Evolutionary conservation across 495 filamentous ascomycete species (phyloP).

Genomic region (Aspergillus homomorphus): DNA sequence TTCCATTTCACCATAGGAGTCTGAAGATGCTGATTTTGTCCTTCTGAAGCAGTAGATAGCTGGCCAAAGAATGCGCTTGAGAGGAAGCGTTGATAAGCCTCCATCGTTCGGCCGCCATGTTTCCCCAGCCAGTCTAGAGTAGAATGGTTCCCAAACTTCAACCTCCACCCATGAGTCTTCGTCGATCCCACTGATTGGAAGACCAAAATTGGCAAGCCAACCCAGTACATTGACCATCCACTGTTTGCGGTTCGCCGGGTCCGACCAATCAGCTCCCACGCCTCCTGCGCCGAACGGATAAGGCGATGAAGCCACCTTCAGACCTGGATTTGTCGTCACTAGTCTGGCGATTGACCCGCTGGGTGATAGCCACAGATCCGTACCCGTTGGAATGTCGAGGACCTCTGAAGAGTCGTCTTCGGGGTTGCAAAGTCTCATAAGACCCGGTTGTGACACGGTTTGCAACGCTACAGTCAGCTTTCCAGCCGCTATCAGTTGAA

Average conservation of each 20-base stretch:
- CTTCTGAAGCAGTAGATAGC: slow-evolving; percentile 46
- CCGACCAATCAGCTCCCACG: slow-evolving; percentile 11
- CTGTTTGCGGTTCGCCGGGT: slow-evolving; percentile 24
- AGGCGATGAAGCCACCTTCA: slow-evolving; percentile 23
- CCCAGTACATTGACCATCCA: slow-evolving; percentile 42
- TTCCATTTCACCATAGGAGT: slow-evolving; percentile 12
- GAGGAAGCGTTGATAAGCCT: slow-evolving; percentile 32
- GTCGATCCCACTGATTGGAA: slow-evolving; percentile 32
- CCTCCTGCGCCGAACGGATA: slow-evolving; percentile 12
- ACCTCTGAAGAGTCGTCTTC: slow-evolving; percentile 21
- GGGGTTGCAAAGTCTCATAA: slow-evolving; percentile 32
- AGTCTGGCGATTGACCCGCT: slow-evolving; percentile 47
- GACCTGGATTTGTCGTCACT: slow-evolving; percentile 27
- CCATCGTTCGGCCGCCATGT: slow-evolving; percentile 34
- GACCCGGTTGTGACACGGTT: slow-evolving; percentile 38
- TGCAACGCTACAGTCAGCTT: slow-evolving; percentile 39
- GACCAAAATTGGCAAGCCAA: slow-evolving; percentile 42
- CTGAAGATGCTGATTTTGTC: slow-evolving; percentile 21
- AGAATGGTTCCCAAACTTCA: slow-evolving; percentile 48
- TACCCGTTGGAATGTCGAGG: slow-evolving; percentile 24
- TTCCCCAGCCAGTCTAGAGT: slow-evolving; percentile 41
- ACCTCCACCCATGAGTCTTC: slow-evolving; percentile 45
- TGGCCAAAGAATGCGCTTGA: slow-evolving; percentile 50
- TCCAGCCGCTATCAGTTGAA: slow-evolving; percentile 38
- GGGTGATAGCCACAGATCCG: slow-evolving; percentile 51